These are phyloP conservation scores for Colletotrichum limetticola DNA, from an alignment of 2,329 filamentous ascomycete genomes.

Conservation along the genomic window DNA sequence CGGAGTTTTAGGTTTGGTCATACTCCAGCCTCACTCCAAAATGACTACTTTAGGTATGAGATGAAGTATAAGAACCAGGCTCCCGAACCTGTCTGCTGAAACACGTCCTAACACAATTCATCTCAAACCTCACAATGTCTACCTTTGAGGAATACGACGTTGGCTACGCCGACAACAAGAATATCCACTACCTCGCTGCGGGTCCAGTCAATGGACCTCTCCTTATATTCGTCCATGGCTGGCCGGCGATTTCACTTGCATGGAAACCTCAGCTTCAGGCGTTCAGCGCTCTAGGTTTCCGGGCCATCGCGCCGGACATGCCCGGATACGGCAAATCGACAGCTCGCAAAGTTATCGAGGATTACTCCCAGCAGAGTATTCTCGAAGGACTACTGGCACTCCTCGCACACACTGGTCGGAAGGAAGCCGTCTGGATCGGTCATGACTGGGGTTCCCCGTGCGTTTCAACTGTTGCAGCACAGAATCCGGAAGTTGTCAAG, in stretches of 20 bases:
- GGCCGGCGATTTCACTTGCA: conserved; percentile 45
- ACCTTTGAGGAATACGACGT: background rate
- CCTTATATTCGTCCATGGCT: conserved; percentile 50
- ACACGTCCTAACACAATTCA: background rate
- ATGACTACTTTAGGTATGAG: too few species aligned
- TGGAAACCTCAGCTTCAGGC: conserved; percentile 45
- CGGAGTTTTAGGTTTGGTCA: background rate
- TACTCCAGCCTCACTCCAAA: too few species aligned
- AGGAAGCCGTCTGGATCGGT: conserved; percentile 57
- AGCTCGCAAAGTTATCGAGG: conserved; percentile 39
- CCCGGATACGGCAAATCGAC: conserved; percentile 51
- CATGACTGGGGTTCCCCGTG: conserved; percentile 54
- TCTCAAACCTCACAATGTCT: background rate
- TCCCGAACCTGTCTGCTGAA: background rate
- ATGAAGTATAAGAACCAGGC: background rate
- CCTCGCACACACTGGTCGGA: conserved; percentile 43
- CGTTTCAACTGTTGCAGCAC: conserved; percentile 41
- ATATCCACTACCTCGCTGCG: background rate
- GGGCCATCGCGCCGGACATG: conserved; percentile 45
- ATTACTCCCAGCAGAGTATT: conserved; percentile 46
- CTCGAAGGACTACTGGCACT: conserved; percentile 47
- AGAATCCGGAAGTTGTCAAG: conserved; percentile 38
- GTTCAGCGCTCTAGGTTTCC: conserved; percentile 44
- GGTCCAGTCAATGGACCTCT: conserved; percentile 38
- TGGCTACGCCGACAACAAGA: background rate